Base-by-base conservation (phyloP, 306 rosid genomes). In the Sindora glabra region DNA sequence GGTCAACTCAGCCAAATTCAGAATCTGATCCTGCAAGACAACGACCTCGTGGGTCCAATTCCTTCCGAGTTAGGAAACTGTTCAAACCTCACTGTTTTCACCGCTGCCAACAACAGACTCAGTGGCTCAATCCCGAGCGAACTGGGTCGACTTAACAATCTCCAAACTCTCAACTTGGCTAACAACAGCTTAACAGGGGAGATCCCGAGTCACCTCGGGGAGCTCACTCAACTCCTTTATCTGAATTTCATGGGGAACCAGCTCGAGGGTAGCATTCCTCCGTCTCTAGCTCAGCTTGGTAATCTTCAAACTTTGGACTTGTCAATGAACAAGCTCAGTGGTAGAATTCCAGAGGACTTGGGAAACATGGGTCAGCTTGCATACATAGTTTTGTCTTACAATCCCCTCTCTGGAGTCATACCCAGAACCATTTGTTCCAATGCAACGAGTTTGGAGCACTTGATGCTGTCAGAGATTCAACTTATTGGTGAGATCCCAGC, bases 61-160 rank as follows among this genome's bases (percentile, higher is more conserved):
- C 99, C 99, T 0, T 26, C 65, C 27, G 89, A 92, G 81, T 65
- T 92, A 34, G 94, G 87, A 7, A 92, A 89, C 76, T 86, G 95
- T 45, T 80, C 94, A 8, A 78, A 88, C 63, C 95, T 92, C 75
- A 58, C 74, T 5, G 2, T 76, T 21, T 78, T 92, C 79, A 76
- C 95, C 19, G 85, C 76, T 25, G 83, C 99, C 16, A 69, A 42
- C 62, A 92, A 89, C 53, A 59, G 13, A 10, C 81, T 92, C 75
- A 83, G 82, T 23, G 95, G 84, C 12, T 80, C 95, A 9, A 66
- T 92, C 25, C 96, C 99, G 2, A 55, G 44, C 26, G 85, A 83
- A 33, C 69, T 92, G 70, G 69, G 80, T 64, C 82, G 40, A 12
- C 90, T 89, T 22, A 22, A 69, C 59, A 84, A 73, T 63, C 90